Conservation (phyloP, 208 protist genomes). For the Leishmania arabica region DNA sequence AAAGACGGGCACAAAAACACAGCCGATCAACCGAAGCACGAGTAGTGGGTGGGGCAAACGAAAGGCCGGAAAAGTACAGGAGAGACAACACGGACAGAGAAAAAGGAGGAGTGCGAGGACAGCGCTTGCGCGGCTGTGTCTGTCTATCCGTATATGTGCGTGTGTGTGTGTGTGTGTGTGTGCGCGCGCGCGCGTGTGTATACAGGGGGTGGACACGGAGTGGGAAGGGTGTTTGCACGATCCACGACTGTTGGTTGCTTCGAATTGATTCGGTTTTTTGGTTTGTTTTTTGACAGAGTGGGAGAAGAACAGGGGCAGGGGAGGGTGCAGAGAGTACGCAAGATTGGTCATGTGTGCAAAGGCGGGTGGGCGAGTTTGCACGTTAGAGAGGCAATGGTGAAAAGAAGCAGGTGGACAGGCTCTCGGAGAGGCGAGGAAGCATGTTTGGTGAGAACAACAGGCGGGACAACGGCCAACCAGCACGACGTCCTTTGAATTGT, state of each 20-base stretch:
- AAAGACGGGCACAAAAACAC: constrained; percentile 11
- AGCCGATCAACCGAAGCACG: neutral
- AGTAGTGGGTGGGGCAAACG: neutral
- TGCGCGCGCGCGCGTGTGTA: neutral
- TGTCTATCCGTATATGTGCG: neutral
- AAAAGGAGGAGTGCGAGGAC: constrained; percentile 15
- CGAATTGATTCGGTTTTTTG: neutral
- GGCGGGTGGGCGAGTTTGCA: neutral
- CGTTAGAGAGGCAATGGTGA: neutral
- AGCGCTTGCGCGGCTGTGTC: neutral
- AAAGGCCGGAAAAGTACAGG: neutral
- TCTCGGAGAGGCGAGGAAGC: neutral
- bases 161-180: neutral
- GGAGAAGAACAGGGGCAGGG: neutral
- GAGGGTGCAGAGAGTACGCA: neutral
- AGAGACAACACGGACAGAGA: neutral
- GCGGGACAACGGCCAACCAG: neutral
- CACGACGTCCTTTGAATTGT: neutral
- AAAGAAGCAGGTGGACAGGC: neutral
- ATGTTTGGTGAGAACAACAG: neutral
- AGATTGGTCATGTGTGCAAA: neutral
- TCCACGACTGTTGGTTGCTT: neutral
- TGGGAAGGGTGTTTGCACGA: neutral
- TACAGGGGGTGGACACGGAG: neutral
- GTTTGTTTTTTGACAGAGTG: neutral